Percentiles rank a stretch among this genome's conserved stretches.
phyloP scores from a whole-genome alignment of 768 basidiomycete genomes.

The Boletus reticulatus region DNA sequence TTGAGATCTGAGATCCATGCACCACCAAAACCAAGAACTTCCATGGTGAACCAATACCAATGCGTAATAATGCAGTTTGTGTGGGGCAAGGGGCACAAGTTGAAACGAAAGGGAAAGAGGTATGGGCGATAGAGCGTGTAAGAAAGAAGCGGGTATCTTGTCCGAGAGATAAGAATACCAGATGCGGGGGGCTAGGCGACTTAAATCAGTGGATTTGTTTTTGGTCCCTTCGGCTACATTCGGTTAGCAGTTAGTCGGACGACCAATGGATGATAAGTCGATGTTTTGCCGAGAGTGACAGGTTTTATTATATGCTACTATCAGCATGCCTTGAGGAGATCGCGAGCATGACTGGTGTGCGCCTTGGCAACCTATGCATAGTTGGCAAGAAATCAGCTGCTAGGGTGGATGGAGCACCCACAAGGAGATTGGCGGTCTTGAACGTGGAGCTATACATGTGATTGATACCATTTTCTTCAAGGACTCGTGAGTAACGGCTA shows the following conservation, averaged over 20 bases:
- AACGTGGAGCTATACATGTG: constrained; percentile 86
- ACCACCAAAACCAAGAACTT: constrained; percentile 5
- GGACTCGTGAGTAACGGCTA: constrained; percentile 69
- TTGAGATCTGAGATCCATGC: background rate
- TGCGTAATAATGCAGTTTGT: background rate
- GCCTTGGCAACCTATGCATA: constrained; percentile 50
- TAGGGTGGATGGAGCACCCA: constrained; percentile 31
- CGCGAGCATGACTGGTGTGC: constrained; percentile 54
- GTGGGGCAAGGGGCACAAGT: background rate
- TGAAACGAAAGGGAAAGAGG: background rate
- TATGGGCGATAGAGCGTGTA: background rate
- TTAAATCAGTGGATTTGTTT: too few relatives aligned
- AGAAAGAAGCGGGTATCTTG: constrained; percentile 16
- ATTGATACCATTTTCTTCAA: constrained; percentile 72
- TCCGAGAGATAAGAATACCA: constrained; percentile 11
- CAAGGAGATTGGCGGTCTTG: constrained; percentile 77
- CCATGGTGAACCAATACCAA: constrained; percentile 3
- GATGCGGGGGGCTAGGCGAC: background rate
- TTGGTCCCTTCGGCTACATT: too few relatives aligned
- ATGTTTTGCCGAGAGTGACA: background rate
- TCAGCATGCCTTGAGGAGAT: constrained; percentile 58
- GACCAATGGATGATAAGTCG: background rate
- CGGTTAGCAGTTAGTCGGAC: too few relatives aligned
- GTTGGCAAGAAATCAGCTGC: background rate
- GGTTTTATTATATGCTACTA: background rate